These are phyloP conservation scores for Spatholobus suberectus DNA, from an alignment of 306 rosid species.

Conservation along the genomic window DNA sequence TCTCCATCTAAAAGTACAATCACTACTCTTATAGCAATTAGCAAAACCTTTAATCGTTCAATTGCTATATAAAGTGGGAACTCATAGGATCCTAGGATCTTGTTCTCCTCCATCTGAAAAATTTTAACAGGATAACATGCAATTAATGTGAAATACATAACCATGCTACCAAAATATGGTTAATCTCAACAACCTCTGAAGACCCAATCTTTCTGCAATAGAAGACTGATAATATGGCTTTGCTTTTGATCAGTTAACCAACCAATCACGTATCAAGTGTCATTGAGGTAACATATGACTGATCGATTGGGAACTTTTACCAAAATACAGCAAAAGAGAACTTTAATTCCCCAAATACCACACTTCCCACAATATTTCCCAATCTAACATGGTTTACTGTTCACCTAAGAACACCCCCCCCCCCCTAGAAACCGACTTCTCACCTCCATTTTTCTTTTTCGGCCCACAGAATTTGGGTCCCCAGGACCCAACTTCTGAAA, in stretches of 20 bases:
- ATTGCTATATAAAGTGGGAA: neutral
- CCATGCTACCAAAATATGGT: neutral
- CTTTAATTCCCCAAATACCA: too few species aligned
- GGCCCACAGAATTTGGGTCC: too few species aligned
- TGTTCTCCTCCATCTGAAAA: neutral
- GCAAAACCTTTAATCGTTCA: neutral
- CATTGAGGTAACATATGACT: neutral
- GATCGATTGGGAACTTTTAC: too few species aligned
- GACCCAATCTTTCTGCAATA: neutral
- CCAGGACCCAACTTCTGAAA: too few species aligned
- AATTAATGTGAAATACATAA: slow-evolving; percentile 10
- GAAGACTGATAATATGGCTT: neutral
- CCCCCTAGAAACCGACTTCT: too few species aligned
- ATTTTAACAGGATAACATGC: neutral
- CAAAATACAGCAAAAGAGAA: too few species aligned
- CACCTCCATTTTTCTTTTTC: too few species aligned
- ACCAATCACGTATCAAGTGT: neutral
- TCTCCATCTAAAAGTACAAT: neutral
- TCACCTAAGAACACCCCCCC: too few species aligned
- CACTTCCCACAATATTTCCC: too few species aligned
- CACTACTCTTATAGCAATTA: neutral
- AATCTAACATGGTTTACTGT: too few species aligned
- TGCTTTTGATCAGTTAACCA: neutral
- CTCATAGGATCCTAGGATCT: neutral
- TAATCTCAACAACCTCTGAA: neutral